Conservation (phyloP, 2,329 filamentous ascomycete species). For the Pseudophaeomoniella oleicola region DNA sequence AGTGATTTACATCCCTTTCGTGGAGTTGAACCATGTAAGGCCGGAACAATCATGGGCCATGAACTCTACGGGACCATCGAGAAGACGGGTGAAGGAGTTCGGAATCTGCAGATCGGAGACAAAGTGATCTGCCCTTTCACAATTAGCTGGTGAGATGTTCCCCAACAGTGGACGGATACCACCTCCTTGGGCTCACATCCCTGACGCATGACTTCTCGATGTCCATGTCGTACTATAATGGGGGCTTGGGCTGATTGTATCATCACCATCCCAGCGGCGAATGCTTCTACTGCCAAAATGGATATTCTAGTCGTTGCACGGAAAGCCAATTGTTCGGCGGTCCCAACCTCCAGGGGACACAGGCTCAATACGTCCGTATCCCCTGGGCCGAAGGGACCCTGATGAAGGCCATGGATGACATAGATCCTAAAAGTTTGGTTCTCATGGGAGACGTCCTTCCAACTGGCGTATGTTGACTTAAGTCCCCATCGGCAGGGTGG, state of each 20-base stretch:
- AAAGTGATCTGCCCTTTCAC: slow-evolving; percentile 75
- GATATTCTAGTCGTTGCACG: slow-evolving; percentile 62
- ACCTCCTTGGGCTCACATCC: no score
- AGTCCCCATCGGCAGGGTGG: no score
- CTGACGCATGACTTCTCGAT: no score
- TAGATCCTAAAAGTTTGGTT: slow-evolving; percentile 58
- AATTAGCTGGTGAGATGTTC: slow-evolving; percentile 30
- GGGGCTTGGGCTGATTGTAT: no score
- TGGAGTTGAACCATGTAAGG: slow-evolving; percentile 57
- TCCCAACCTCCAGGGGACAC: slow-evolving; percentile 55
- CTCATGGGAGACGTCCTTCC: slow-evolving; percentile 93
- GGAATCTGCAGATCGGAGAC: slow-evolving; percentile 57
- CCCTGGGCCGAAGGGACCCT: slow-evolving; percentile 69
- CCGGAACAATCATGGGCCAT: slow-evolving; percentile 57
- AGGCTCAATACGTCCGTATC: slow-evolving; percentile 71
- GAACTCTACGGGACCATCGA: slow-evolving; percentile 72
- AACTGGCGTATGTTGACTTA: slow-evolving; percentile 42
- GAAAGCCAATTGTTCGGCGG: slow-evolving; percentile 58
- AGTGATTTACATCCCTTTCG: slow-evolving; percentile 80
- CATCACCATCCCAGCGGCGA: slow-evolving; percentile 43
- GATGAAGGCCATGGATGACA: slow-evolving; percentile 56
- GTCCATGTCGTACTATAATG: no score
- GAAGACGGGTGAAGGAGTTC: slow-evolving; percentile 53
- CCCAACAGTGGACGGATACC: no score
- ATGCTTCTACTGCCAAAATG: slow-evolving; percentile 75